Evolutionary conservation across 305 asterid species (phyloP).

Genomic region (Rubia occidens): DNA sequence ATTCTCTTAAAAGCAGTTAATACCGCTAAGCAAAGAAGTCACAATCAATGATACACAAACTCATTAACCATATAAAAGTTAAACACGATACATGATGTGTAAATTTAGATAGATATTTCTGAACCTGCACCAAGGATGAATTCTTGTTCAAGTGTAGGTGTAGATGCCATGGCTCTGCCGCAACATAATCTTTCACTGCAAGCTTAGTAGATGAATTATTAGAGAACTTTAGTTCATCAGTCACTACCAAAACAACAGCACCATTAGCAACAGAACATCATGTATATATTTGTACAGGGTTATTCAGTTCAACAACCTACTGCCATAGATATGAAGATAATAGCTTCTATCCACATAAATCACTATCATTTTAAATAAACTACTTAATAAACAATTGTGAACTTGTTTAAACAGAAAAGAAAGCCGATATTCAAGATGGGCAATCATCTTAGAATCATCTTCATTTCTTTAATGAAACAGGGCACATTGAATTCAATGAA

Average conservation of each 20-base stretch:
- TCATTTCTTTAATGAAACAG: neutral
- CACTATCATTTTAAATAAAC: too few relatives aligned
- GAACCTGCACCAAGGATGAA: slow-evolving; percentile 33
- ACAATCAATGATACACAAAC: too few relatives aligned
- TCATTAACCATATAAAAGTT: too few relatives aligned
- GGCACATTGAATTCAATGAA: neutral
- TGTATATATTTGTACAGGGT: slow-evolving; percentile 48
- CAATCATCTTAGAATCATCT: too few relatives aligned
- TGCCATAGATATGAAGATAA: slow-evolving; percentile 17
- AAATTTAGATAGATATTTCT: slow-evolving; percentile 19
- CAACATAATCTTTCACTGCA: slow-evolving; percentile 27
- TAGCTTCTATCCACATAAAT: too few relatives aligned
- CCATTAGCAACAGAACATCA: slow-evolving; percentile 26
- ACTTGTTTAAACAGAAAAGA: too few relatives aligned
- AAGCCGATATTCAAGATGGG: too few relatives aligned
- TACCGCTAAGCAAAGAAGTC: too few relatives aligned
- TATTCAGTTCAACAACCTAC: slow-evolving; percentile 49
- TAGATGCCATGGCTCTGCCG: slow-evolving; percentile 28
- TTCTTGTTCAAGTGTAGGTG: slow-evolving; percentile 28
- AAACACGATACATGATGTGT: too few relatives aligned
- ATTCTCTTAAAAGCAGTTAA: too few relatives aligned
- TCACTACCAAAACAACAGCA: slow-evolving; percentile 31
- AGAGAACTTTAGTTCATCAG: slow-evolving; percentile 33
- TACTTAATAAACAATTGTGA: too few relatives aligned
- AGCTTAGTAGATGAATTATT: slow-evolving; percentile 64